A percentile compares a stretch with the other conserved stretches of the same genome.
phyloP scores from a whole-genome alignment of 2,329 filamentous ascomycete genomes.

The Cylindrodendrum hubeiense region DNA sequence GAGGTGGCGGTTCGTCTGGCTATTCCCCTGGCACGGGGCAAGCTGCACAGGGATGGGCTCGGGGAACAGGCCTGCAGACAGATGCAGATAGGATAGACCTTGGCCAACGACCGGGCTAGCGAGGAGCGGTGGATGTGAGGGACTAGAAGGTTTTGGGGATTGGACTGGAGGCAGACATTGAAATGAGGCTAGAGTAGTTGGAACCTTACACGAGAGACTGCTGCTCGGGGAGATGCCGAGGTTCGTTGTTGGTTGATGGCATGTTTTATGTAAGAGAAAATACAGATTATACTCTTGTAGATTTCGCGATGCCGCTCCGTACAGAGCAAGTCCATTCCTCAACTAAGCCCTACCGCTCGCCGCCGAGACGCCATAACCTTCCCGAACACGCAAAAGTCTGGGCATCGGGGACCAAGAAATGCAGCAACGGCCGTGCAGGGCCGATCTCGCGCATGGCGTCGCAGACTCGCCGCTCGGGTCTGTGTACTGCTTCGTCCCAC shows the following conservation, averaged over 20 bases:
- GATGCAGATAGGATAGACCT: not conserved
- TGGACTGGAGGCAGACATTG: not conserved
- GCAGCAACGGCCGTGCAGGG: not conserved
- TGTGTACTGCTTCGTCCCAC: too few species aligned
- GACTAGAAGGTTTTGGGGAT: not conserved
- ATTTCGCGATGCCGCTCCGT: not conserved
- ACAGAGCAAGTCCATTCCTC: not conserved
- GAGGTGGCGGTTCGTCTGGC: not conserved
- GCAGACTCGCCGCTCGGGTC: too few species aligned
- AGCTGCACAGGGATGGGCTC: not conserved
- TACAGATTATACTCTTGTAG: too few species aligned
- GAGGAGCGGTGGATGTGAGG: not conserved
- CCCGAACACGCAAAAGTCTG: not conserved
- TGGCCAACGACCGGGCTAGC: not conserved
- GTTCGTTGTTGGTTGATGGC: not conserved
- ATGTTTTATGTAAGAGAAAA: not conserved
- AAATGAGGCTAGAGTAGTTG: not conserved
- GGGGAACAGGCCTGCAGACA: not conserved
- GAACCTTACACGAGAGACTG: not conserved
- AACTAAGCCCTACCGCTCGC: not conserved
- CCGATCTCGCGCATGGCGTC: not conserved
- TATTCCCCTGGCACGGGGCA: not conserved
- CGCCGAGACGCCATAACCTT: not conserved
- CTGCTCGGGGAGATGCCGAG: not conserved
- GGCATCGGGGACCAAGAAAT: not conserved